Conservation (phyloP, 129 eudicot genomes). For the sunflower (Helianthus annuus) region HanXRQr2.0-SUNRISE NC_035437.2:161733394-161733893, state of each 20-base stretch:
- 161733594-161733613: slow-evolving; percentile 38
- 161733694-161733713: slow-evolving; percentile 39
- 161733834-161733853: slow-evolving; percentile 71
- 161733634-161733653: slow-evolving; percentile 73
- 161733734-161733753: slow-evolving; percentile 38
- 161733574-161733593: slow-evolving; percentile 31
- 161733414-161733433: slow-evolving; percentile 53
- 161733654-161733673: slow-evolving; percentile 74
- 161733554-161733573: slow-evolving; percentile 51
- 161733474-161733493: slow-evolving; percentile 54
- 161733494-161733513: slow-evolving; percentile 51
- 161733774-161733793: slow-evolving; percentile 52
- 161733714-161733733: slow-evolving; percentile 37
- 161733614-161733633: slow-evolving; percentile 44
- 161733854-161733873: slow-evolving; percentile 47
- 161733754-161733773: slow-evolving; percentile 31
- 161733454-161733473: slow-evolving; percentile 60
- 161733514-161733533: slow-evolving; percentile 59
- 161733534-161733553: slow-evolving; percentile 60
- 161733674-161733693: slow-evolving; percentile 52
- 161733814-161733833: slow-evolving; percentile 73
- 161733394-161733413: slow-evolving; percentile 51
- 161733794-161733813: slow-evolving; percentile 50
- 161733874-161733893: neutral
- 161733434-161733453: slow-evolving; percentile 65